phyloP scores from a whole-genome alignment of 164 flowering plant genomes.

The Cinnamomum chago region DNA sequence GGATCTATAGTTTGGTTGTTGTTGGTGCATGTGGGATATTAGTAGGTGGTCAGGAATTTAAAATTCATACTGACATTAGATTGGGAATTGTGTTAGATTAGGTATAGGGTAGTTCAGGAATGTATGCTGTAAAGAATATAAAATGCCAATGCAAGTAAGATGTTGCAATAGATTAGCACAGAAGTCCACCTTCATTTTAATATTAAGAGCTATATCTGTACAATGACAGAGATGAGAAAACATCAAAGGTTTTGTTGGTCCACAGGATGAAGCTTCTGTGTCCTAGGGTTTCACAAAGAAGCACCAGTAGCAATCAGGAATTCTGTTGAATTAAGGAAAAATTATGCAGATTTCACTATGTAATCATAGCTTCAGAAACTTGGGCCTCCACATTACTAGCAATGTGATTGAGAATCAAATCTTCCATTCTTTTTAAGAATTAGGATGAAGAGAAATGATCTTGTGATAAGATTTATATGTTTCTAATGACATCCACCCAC shows the following conservation, averaged over 20 bases:
- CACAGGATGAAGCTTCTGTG: not conserved
- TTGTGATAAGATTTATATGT: too few relatives aligned
- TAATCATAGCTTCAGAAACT: not conserved
- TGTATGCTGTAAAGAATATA: not conserved
- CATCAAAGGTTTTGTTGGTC: not conserved
- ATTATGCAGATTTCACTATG: not conserved
- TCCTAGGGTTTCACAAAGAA: not conserved
- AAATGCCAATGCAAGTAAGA: not conserved
- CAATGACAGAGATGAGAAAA: not conserved
- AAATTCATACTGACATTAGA: not conserved
- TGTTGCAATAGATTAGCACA: not conserved
- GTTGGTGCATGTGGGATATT: not conserved
- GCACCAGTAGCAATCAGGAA: not conserved
- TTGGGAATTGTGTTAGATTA: not conserved
- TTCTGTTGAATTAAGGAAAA: too few relatives aligned
- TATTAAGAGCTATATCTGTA: not conserved
- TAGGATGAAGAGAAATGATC: too few relatives aligned
- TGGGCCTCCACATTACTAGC: not conserved
- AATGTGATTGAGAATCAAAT: too few relatives aligned
- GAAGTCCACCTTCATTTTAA: not conserved
- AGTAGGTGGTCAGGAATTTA: not conserved
- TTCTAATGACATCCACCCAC: too few relatives aligned
- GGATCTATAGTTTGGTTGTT: not conserved
- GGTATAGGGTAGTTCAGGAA: not conserved
- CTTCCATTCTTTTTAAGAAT: too few relatives aligned